Base-by-base conservation (phyloP, 805 yeast species). In the Hagleromyces aurorensis region DNA sequence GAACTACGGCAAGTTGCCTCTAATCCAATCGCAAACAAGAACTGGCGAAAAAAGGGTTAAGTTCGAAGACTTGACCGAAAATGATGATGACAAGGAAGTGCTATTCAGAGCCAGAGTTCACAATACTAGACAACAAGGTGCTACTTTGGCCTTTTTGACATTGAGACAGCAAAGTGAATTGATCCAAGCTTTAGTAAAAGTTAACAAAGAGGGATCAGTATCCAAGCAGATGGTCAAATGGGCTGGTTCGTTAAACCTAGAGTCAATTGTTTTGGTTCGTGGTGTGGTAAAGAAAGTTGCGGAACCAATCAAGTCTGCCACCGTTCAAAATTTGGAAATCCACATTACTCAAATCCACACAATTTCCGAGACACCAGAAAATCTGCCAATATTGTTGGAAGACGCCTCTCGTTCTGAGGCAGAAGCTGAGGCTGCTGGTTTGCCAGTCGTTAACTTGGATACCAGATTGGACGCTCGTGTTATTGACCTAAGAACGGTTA, bases 211-310 rank as follows among this genome's bases (percentile, higher is more conserved):
- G 39, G 65, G 63, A 7, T 63, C 78, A 25, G 69, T 91, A 27
- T 82, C 95, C 30, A 91, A 91, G 64, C 95, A 81, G 58, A 82
- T 91, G 89, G 94, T 87, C 44, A 91, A 91, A 64, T 91, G 96
- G 95, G 80, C 86, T 16, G 83, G 89, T 21, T 65, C 81, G 19
- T 70, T 91, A 55, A 81, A 75, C 53, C 69, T 83, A 47, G 99
- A 91, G 64, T 74, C 91, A 27, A 89, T 91, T 60, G 96, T 91
- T 10, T 64, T 91, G 29, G 95, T 91, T 16, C 76, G 78, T 48
- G 99, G 98, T 61, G 57, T 60, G 13, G 89, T 89, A 24, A 74
- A 63, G 44, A 85, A 85, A 50, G 86, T 89, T 31, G 86, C 77
- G 13, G 96, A 85, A 55, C 75, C 76, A 36, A 77, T 91, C 57